Conservation (phyloP, 2,329 filamentous ascomycete genomes). For the Cylindrodendrum hubeiense region DNA sequence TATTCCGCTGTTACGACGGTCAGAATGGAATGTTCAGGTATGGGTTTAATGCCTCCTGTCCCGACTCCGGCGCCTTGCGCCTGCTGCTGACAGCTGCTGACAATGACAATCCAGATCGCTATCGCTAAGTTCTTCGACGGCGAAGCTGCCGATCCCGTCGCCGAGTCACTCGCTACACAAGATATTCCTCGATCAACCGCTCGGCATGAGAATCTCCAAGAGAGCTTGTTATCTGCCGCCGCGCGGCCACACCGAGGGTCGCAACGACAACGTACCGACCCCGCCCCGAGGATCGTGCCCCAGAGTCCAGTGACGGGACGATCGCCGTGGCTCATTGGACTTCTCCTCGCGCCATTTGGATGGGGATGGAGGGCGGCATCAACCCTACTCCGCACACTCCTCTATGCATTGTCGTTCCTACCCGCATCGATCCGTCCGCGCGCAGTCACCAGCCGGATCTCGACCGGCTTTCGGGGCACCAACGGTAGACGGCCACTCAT, state of each 20-base stretch:
- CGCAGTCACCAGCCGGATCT: constrained; percentile 65
- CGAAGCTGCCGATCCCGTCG: constrained; percentile 84
- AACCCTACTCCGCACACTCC: constrained; percentile 77
- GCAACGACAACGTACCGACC: constrained; percentile 60
- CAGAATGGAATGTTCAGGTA: constrained; percentile 97
- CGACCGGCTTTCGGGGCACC: constrained; percentile 68
- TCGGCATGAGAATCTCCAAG: constrained; percentile 81
- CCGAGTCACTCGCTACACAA: constrained; percentile 78
- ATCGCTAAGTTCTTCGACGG: constrained; percentile 99
- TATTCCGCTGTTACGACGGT: constrained; percentile 82
- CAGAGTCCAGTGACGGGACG: constrained; percentile 76
- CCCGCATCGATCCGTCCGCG: constrained; percentile 73
- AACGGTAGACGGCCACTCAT: constrained; percentile 81
- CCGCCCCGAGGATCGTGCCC: constrained; percentile 88
- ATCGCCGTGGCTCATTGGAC: constrained; percentile 79
- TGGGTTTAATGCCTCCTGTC: not conserved
- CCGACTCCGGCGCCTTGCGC: not conserved
- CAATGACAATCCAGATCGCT: constrained; percentile 74
- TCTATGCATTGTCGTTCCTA: constrained; percentile 84
- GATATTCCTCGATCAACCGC: constrained; percentile 71
- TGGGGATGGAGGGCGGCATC: constrained; percentile 80
- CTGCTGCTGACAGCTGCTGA: constrained; percentile 7
- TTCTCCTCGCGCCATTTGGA: constrained; percentile 86
- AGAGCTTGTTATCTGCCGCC: constrained; percentile 61
- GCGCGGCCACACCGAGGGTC: constrained; percentile 37